Evolutionary conservation across 2,329 filamentous ascomycete genomes (phyloP), one percentile per base, ranked within the genome.

Genomic region (Lasiodiplodia sp.): DNA sequence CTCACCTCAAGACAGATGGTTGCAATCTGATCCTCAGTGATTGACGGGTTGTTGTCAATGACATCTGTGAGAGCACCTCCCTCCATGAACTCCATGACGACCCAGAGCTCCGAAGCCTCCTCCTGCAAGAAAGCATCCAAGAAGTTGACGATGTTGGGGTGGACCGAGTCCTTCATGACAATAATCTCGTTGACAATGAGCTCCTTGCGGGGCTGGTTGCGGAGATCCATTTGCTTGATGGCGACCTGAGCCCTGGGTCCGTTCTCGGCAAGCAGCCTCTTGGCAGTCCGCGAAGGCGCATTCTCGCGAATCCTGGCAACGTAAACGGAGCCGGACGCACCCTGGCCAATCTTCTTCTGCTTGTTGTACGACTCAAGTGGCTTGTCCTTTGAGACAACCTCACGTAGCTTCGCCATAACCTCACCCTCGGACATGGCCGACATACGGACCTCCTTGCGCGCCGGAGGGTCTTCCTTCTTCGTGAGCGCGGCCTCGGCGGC

Each of bases 11-110:
- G 88, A 80, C 95, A 98, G 72, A 99, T 98, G 5, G 95, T 97
- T 11, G 96, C 93, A 76, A 99, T 99, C 80, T 99, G 96, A 78
- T 97, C 93, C 80, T 99, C 96, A 5, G 92, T 93, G 74, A 99
- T 97, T 68, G 90, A 89, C 2, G 91, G 88, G 81, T 98, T 99
- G 83, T 98, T 97, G 82, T 99, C 96, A 81, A 99, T 99, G 70
- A 99, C 94, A 84, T 99, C 96, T 1, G 96, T 99, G 79, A 99
- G 84, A 71, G 96, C 93, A 83, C 96, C 96, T 75, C 96, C 96
- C 83, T 99, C 96, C 96, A 99, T 99, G 77, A 94, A 99, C 83
- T 99, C 96, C 96, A 99, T 97, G 65, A 99, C 95, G 12, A 99
- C 94, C 96, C 96, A 99, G n/a, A 99, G 87, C 80, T 99, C 96